A percentile compares a stretch with the other conserved stretches of the same genome.
Evolutionary conservation across 495 filamentous ascomycete species (phyloP).

Genomic region (Hypomontagnella monticulosa): DNA sequence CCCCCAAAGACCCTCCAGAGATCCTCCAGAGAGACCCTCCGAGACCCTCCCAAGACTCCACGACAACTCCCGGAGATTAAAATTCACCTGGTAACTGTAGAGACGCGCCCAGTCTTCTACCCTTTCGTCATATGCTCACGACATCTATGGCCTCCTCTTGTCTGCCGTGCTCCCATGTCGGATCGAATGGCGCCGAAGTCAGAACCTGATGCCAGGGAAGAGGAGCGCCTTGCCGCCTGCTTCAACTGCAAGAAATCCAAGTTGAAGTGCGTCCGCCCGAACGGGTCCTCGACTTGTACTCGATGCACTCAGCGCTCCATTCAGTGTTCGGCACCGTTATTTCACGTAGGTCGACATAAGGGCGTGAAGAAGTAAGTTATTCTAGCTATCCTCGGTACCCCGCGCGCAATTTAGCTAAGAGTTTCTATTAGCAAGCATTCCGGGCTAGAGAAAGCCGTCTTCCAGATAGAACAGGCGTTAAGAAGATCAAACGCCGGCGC

Average conservation of each 20-base stretch:
- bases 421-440: slow-evolving; percentile 68
- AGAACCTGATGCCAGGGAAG: slow-evolving; percentile 42
- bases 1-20: background rate
- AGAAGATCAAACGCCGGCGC: slow-evolving; percentile 65
- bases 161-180: slow-evolving; percentile 36
- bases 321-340: slow-evolving; percentile 72
- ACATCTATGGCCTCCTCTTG: slow-evolving; percentile 41
- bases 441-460: slow-evolving; percentile 75
- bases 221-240: slow-evolving; percentile 65
- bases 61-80: slow-evolving; percentile 32
- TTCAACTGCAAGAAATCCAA: slow-evolving; percentile 74
- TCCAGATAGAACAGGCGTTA: slow-evolving; percentile 77
- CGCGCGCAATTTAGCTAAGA: slow-evolving; percentile 26
- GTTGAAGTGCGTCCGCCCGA: slow-evolving; percentile 66
- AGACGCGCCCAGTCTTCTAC: slow-evolving; percentile 9
- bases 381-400: slow-evolving; percentile 7
- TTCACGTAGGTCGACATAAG: slow-evolving; percentile 76
- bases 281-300: slow-evolving; percentile 64
- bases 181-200: slow-evolving; percentile 42
- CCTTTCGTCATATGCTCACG: slow-evolving; percentile 18
- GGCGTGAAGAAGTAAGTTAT: slow-evolving; percentile 75
- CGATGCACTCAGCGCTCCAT: slow-evolving; percentile 66
- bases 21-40: background rate
- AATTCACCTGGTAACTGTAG: slow-evolving; percentile 20
- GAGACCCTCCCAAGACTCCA: slow-evolving; percentile 1